A percentile compares a stretch with the other conserved stretches of the same genome.
Conservation (phyloP, 768 basidiomycete species). For the Xerocomellus intermedius region DNA sequence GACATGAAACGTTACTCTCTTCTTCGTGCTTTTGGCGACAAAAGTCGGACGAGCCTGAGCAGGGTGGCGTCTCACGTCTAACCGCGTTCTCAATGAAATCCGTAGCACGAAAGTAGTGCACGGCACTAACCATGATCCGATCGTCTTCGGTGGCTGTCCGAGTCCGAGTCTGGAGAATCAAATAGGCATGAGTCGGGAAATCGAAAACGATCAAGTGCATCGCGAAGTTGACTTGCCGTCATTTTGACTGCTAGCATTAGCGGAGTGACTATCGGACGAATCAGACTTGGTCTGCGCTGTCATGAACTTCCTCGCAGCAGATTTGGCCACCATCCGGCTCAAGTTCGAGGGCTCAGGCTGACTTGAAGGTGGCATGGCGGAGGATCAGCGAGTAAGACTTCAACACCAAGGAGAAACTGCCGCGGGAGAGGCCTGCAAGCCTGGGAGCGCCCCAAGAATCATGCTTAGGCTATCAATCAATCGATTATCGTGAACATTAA, state of each 20-base stretch:
- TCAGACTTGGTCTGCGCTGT: background rate
- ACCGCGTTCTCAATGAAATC: background rate
- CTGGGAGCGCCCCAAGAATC: background rate
- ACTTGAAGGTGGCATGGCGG: slow-evolving; percentile 11
- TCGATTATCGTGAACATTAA: background rate
- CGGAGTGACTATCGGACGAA: slow-evolving; percentile 5
- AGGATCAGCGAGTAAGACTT: slow-evolving; percentile 10
- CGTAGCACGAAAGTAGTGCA: background rate
- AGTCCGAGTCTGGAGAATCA: slow-evolving; percentile 18
- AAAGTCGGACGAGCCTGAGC: background rate
- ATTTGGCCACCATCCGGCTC: background rate
- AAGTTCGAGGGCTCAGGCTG: background rate
- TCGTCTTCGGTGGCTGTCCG: background rate
- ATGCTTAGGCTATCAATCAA: background rate
- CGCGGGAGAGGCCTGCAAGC: background rate
- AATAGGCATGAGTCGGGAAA: background rate
- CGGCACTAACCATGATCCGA: background rate
- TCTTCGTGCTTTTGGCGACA: background rate
- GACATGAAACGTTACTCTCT: slow-evolving; percentile 17
- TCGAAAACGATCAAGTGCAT: background rate
- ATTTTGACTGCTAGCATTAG: background rate
- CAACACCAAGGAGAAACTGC: background rate
- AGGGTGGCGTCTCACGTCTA: slow-evolving; percentile 5
- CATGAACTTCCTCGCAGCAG: slow-evolving; percentile 17
- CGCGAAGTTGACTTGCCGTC: slow-evolving; percentile 10